These are phyloP conservation scores for Excoecaria cochinchinensis DNA, from an alignment of 345 rosid genomes.

Conservation along the genomic window DNA sequence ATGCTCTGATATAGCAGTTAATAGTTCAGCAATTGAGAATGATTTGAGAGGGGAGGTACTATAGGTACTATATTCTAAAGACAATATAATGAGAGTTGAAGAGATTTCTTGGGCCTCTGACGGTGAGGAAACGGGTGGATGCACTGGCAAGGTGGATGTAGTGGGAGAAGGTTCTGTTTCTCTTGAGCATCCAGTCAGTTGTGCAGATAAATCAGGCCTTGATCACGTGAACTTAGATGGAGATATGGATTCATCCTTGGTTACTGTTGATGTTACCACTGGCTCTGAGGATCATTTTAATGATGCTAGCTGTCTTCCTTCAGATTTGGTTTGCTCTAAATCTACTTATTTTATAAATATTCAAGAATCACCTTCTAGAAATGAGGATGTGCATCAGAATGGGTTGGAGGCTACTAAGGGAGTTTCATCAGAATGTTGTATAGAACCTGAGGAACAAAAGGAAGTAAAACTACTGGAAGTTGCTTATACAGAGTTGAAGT, in stretches of 20 bases:
- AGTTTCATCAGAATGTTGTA: constrained; percentile 27
- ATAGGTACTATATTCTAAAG: constrained; percentile 21
- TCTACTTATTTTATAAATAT: constrained; percentile 25
- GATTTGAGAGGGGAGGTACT: constrained; percentile 12
- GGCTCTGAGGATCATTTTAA: constrained; percentile 27
- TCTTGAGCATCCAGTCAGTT: constrained; percentile 21
- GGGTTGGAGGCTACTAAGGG: constrained; percentile 26
- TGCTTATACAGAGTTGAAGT: constrained; percentile 23
- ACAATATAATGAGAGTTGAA: constrained; percentile 21
- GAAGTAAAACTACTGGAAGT: constrained; percentile 34
- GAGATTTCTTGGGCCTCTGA: constrained; percentile 15
- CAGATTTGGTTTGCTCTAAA: constrained; percentile 34
- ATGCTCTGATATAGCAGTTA: constrained; percentile 18
- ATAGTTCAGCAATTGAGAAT: constrained; percentile 20
- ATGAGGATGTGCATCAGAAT: constrained; percentile 31
- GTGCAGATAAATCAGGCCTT: constrained; percentile 23
- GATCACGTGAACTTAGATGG: constrained; percentile 33
- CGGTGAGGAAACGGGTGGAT: constrained; percentile 20
- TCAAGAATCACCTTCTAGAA: constrained; percentile 27
- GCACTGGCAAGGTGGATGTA: constrained; percentile 12
- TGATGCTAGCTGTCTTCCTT: constrained; percentile 25
- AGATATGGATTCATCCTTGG: constrained; percentile 27
- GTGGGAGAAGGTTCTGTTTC: constrained; percentile 22
- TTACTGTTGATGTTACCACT: constrained; percentile 17
- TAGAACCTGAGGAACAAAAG: constrained; percentile 32